A percentile compares a stretch with the other conserved stretches of the same genome.
Conservation (phyloP, 1,284 basidiomycete species). For the Rhodotorula sp. region DNA sequence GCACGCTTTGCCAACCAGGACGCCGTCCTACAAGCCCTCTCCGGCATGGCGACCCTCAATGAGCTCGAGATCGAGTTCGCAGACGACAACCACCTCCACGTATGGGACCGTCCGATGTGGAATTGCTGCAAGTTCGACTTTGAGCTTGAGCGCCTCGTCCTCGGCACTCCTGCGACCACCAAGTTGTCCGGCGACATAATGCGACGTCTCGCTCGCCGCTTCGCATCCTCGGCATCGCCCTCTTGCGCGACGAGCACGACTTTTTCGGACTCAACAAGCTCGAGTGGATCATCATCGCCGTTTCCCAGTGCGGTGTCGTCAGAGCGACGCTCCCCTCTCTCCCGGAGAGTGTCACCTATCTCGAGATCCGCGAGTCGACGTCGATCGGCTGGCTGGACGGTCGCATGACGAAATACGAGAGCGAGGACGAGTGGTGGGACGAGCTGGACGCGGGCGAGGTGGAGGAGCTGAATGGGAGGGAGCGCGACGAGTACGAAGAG, state of each 20-base stretch:
- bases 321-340: not conserved
- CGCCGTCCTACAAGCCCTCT: not conserved
- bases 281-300: not conserved
- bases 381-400: not conserved
- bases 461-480: not conserved
- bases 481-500: not conserved
- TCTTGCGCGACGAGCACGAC: too few relatives aligned
- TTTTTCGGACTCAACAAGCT: not conserved
- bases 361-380: not conserved
- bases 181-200: too few relatives aligned
- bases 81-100: not conserved
- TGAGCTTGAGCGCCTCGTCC: not conserved
- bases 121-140: not conserved
- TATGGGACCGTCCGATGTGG: not conserved
- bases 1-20: not conserved
- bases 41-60: not conserved
- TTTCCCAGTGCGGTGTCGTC: not conserved
- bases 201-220: too few relatives aligned
- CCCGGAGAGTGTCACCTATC: not conserved
- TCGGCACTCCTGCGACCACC: not conserved
- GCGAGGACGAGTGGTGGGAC: not conserved
- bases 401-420: not conserved
- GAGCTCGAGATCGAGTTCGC: not conserved
- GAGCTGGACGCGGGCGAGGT: not conserved
- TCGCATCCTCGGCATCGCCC: too few relatives aligned